Conservation (phyloP, 352 stramenopile genomes). For the Globisporangium uncinulatum region DNA sequence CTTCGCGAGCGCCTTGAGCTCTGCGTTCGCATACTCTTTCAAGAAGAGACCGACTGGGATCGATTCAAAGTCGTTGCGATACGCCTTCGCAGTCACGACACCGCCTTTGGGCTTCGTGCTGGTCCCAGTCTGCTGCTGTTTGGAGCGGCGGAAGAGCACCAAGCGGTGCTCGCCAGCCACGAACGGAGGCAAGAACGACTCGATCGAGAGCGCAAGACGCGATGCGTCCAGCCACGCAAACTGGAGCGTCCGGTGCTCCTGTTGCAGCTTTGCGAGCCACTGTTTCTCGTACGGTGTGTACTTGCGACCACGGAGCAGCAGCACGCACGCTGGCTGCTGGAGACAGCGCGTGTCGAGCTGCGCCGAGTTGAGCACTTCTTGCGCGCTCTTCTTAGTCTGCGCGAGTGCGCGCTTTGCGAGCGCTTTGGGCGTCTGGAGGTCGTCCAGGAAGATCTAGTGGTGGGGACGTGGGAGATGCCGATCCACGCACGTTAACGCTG, state of each 20-base stretch:
- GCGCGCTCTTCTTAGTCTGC: constrained; percentile 45
- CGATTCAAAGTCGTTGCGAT: constrained; percentile 56
- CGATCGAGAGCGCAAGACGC: constrained; percentile 61
- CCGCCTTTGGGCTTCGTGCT: constrained; percentile 23
- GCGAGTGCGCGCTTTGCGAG: constrained; percentile 51
- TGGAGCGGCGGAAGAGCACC: constrained; percentile 54
- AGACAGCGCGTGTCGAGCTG: constrained; percentile 68
- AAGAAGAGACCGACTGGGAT: constrained; percentile 54
- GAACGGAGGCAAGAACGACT: constrained; percentile 45
- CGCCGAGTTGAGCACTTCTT: constrained; percentile 58
- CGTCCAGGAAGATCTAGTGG: constrained; percentile 48
- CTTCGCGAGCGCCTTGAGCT: constrained; percentile 52
- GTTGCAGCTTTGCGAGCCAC: constrained; percentile 63
- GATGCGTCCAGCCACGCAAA: constrained; percentile 73
- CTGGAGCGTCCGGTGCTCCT: constrained; percentile 43
- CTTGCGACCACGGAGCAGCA: constrained; percentile 55
- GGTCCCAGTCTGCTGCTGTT: constrained; percentile 19
- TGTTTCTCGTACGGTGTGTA: constrained; percentile 60
- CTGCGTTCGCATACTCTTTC: constrained; percentile 22
- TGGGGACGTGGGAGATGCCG: too few relatives aligned
- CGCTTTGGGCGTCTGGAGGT: constrained; percentile 54
- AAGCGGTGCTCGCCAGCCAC: constrained; percentile 44
- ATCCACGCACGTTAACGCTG: background rate
- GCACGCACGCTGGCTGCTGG: constrained; percentile 49
- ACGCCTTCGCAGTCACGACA: constrained; percentile 46